A percentile compares a stretch with the other conserved stretches of the same genome.
Conservation (phyloP, 768 basidiomycete species). For the Rhodotorula kratochvilovae region DNA sequence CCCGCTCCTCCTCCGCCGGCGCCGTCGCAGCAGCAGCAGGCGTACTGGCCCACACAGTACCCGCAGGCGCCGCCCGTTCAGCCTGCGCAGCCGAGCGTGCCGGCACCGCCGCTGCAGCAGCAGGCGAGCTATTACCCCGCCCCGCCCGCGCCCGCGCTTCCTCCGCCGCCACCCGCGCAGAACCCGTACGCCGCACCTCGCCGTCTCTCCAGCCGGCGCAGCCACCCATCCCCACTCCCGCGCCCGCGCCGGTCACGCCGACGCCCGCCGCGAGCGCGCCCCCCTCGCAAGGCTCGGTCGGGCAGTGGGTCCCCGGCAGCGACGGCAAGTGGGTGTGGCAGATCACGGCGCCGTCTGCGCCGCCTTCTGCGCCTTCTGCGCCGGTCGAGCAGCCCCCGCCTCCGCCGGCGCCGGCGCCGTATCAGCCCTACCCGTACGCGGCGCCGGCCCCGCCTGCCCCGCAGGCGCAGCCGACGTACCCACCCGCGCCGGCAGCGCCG, state of each 20-base stretch:
- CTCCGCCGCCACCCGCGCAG: not conserved
- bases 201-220: not conserved
- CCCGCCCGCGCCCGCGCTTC: not conserved
- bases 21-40: not conserved
- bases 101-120: not conserved
- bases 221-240: not conserved
- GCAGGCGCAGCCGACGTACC: not conserved
- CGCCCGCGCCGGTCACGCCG: no score
- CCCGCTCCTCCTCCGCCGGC: not conserved
- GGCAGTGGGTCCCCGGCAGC: not conserved
- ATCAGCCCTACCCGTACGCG: not conserved
- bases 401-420: not conserved
- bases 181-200: not conserved
- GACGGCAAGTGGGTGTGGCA: slow-evolving; percentile 11
- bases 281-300: not conserved
- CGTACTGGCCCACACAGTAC: not conserved
- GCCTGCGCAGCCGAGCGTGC: not conserved
- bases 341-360: not conserved
- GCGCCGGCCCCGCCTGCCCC: no score
- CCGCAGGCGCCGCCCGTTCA: not conserved
- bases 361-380: not conserved
- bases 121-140: not conserved
- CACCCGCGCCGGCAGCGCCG: not conserved
- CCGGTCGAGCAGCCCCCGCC: not conserved
- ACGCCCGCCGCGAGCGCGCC: not conserved